Base-by-base conservation (phyloP, 768 basidiomycete genomes). In the Phanerochaete carnosa region DNA sequence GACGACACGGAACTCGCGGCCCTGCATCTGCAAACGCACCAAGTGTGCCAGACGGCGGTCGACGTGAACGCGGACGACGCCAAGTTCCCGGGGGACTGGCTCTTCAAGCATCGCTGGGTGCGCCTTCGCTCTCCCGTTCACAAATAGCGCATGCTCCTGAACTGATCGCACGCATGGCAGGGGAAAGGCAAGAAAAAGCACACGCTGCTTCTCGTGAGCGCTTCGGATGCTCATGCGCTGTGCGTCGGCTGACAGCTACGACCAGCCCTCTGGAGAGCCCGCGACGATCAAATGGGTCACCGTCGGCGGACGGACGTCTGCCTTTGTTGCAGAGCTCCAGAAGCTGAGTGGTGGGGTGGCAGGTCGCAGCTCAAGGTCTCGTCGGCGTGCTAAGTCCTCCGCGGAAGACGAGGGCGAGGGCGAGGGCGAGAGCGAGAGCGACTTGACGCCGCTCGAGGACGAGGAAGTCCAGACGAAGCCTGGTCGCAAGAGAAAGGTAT, bases 301-400 rank as follows among this genome's bases (percentile, higher is more conserved):
- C 4, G 87, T 93, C 8, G 89, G 88, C 19, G 89, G 90, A 2
- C 79, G 90, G 16, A 92, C 90, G 8, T 89, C 89, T 2, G 90
- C 90, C 15, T 87, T 80, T 65, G 85, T 92, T 8, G 68, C 69
- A 13, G 83, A 91, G 71, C 73, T 91, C 11, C 90, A 91, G 69
- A 66, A 69, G 29, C 68, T 75, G 11, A 29, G 45, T 22, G 58
- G 57, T 29, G 28, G 37, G 19, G 39, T 22, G 15, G 26, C 26
- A 23, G 15, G 32, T 26, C 4, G 23, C 23, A 26, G 43, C 33
- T 16, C 45, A 7, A 4, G 30, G 23, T 11, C 30, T 6, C 39
- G 39, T 4, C 39, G 29, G 28, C 8, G 43, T 19, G 43, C 15
- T 5, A 12, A 45, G 13, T n/a, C 45, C 29, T 47, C 13, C 16